Evolutionary conservation across 305 asterid species (phyloP).

Genomic region (Fraxinus ornus): DNA sequence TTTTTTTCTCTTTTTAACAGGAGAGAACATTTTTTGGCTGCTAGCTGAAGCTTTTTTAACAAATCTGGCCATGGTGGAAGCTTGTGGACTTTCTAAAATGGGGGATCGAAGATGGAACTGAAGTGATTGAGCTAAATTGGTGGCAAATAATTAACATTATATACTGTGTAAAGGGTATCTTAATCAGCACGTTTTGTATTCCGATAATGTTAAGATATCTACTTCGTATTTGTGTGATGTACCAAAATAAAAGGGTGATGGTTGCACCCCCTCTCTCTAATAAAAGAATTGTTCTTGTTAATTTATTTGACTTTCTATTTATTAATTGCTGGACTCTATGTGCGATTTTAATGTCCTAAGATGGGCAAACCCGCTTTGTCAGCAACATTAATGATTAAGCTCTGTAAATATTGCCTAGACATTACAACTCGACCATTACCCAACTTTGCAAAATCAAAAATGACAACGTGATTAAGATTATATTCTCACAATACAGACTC

Average conservation of each 20-base stretch:
- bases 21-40: constrained; percentile 24
- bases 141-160: neutral
- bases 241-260: neutral
- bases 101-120: constrained; percentile 7
- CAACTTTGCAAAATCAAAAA: neutral
- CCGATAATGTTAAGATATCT: neutral
- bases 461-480: neutral
- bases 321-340: neutral
- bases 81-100: neutral
- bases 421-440: neutral
- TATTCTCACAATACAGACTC: neutral
- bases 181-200: neutral
- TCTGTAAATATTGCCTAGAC: neutral
- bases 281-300: no score
- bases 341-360: neutral
- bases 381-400: neutral
- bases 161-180: constrained; percentile 15
- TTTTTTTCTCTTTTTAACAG: constrained; percentile 7
- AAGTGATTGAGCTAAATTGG: constrained; percentile 17
- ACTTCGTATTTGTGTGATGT: neutral
- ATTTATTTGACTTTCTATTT: no score
- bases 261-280: neutral
- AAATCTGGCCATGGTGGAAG: constrained; percentile 1
- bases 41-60: constrained; percentile 21
- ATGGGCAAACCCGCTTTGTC: constrained; percentile 15